Conservation (phyloP, 1,284 basidiomycete species). For the Grifola frondosa region DNA sequence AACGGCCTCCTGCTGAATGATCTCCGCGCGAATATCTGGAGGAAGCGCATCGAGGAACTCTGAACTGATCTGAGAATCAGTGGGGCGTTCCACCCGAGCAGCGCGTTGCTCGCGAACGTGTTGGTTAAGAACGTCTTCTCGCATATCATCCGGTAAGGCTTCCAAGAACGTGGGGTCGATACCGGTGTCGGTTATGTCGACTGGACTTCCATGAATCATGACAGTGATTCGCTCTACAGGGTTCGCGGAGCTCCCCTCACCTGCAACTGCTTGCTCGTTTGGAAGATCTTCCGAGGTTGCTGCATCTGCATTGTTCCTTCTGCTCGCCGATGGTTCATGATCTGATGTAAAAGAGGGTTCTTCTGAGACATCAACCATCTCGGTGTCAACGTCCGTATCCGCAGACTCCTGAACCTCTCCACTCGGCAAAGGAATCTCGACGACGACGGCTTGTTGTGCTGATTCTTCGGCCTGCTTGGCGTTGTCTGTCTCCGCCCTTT, state of each 20-base stretch:
- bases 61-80: constrained; percentile 85
- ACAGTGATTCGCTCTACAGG: constrained; percentile 71
- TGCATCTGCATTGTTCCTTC: no score
- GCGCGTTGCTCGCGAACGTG: constrained; percentile 91
- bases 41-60: constrained; percentile 98
- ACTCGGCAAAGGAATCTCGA: no score
- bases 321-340: no score
- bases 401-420: no score
- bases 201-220: constrained; percentile 87
- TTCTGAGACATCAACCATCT: constrained; percentile 41
- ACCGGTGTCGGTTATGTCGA: constrained; percentile 98
- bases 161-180: constrained; percentile 98
- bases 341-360: constrained; percentile 19
- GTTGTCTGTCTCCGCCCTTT: constrained; percentile 15
- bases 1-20: constrained; percentile 90
- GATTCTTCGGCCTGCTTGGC: constrained; percentile 29
- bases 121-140: constrained; percentile 97
- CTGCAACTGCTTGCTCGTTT: constrained; percentile 14
- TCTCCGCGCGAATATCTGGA: constrained; percentile 94
- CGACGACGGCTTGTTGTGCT: constrained; percentile 15
- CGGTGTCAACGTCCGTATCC: constrained; percentile 37
- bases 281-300: constrained; percentile 17
- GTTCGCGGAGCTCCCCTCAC: constrained; percentile 34
- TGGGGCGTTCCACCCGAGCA: constrained; percentile 66
- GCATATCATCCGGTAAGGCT: constrained; percentile 97